Percentiles rank a stretch among this genome's conserved stretches.
Conservation (phyloP, 495 filamentous ascomycete genomes). For the Xylaria venustula region DNA sequence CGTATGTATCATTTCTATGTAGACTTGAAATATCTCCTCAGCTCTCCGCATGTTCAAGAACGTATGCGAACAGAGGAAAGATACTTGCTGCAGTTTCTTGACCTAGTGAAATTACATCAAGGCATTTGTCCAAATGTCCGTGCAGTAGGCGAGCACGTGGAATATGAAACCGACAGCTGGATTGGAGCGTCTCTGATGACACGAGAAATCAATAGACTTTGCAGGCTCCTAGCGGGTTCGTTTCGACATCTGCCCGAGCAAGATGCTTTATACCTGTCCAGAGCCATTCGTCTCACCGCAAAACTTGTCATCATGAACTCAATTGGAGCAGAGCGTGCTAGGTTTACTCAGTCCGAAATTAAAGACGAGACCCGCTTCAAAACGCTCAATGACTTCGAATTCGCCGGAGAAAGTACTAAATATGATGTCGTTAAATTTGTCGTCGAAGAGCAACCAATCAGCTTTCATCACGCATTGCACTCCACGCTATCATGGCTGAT, state of each 20-base stretch:
- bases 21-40: slow-evolving; percentile 85
- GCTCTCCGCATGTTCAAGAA: slow-evolving; percentile 81
- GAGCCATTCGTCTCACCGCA: slow-evolving; percentile 74
- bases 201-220: slow-evolving; percentile 88
- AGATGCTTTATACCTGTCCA: slow-evolving; percentile 59
- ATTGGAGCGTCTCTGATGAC: slow-evolving; percentile 94
- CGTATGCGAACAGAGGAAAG: slow-evolving; percentile 76
- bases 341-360: slow-evolving; percentile 86
- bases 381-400: slow-evolving; percentile 71
- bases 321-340: slow-evolving; percentile 78
- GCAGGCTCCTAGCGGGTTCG: slow-evolving; percentile 81
- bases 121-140: slow-evolving; percentile 93
- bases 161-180: slow-evolving; percentile 98
- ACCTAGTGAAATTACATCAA: slow-evolving; percentile 92
- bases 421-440: slow-evolving; percentile 79
- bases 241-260: slow-evolving; percentile 67
- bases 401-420: slow-evolving; percentile 60
- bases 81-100: slow-evolving; percentile 91
- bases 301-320: slow-evolving; percentile 81
- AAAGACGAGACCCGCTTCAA: slow-evolving; percentile 83
- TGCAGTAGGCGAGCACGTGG: slow-evolving; percentile 91
- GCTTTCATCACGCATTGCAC: slow-evolving; percentile 96
- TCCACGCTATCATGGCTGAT: slow-evolving; percentile 98
- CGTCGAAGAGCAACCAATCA: slow-evolving; percentile 85
- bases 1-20: slow-evolving; percentile 96